Conservation (phyloP, 2,329 filamentous ascomycete species). For the Scytalidium lignicola region DNA sequence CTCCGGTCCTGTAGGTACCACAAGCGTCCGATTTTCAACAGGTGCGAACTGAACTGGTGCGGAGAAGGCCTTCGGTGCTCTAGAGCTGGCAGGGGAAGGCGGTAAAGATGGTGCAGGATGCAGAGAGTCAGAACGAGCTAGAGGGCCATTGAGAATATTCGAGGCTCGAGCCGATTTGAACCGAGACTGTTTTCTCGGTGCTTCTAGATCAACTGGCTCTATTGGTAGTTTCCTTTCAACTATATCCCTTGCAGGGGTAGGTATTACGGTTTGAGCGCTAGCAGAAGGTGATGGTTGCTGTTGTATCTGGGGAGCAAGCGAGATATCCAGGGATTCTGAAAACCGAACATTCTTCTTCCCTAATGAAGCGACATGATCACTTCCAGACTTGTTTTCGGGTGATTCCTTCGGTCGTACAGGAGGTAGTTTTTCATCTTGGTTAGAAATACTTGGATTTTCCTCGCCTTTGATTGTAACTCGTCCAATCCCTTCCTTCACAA, state of each 20-base stretch:
- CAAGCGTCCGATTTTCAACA: conserved; percentile 11
- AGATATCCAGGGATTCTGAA: conserved; percentile 67
- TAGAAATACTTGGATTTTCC: conserved; percentile 1
- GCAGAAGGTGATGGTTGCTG: conserved; percentile 12
- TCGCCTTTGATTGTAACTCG: conserved; percentile 44
- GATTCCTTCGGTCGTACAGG: conserved; percentile 15
- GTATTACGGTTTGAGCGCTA: conserved; percentile 5
- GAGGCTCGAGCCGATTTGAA: conserved; percentile 35
- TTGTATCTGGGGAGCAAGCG: conserved; percentile 35
- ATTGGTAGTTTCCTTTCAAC: conserved; percentile 23
- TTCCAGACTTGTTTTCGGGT: conserved; percentile 4
- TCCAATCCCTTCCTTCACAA: conserved; percentile 48
- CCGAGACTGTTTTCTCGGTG: conserved; percentile 33
- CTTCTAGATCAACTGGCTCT: conserved; percentile 9
- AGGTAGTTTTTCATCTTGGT: too few relatives aligned
- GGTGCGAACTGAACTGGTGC: conserved; percentile 20
- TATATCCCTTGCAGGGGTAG: conserved; percentile 44
- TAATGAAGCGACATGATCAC: conserved; percentile 1
- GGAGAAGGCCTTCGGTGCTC: conserved; percentile 19
- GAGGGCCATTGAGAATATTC: conserved; percentile 13
- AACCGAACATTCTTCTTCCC: conserved; percentile 74
- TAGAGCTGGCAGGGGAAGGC: conserved; percentile 17
- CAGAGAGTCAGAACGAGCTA: conserved; percentile 14
- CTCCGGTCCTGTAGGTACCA: conserved; percentile 29
- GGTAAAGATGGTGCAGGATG: conserved; percentile 8